Conservation (phyloP, 2,329 filamentous ascomycete genomes). For the Graphiopsis chlorocephala region DNA sequence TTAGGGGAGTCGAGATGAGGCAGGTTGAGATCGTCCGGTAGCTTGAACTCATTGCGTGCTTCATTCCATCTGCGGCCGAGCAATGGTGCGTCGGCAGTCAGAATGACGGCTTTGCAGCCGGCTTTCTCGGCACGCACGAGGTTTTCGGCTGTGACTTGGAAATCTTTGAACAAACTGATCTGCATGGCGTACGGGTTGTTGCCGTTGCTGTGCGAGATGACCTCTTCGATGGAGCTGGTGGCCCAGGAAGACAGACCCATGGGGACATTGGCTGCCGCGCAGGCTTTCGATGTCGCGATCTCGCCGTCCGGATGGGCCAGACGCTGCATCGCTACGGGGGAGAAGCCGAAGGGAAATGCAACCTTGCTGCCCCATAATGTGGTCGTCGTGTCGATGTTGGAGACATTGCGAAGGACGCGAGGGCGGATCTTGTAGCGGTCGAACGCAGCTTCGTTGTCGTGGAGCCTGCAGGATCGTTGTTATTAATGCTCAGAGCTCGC, state of each 20-base stretch:
- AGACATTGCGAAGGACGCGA: conserved; percentile 41
- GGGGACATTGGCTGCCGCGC: conserved; percentile 28
- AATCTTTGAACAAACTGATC: conserved; percentile 54
- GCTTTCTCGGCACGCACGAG: conserved; percentile 19
- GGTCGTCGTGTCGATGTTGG: conserved; percentile 40
- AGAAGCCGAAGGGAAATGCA: conserved; percentile 21
- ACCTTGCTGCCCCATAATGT: conserved; percentile 46
- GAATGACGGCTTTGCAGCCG: not conserved
- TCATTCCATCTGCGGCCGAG: not conserved
- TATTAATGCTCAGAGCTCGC: not conserved
- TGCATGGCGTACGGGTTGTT: conserved; percentile 53
- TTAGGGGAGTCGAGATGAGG: not conserved
- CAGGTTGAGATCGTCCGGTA: not conserved
- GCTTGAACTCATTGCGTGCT: not conserved
- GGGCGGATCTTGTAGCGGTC: conserved; percentile 43
- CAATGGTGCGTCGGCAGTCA: not conserved
- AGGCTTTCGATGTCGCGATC: conserved; percentile 30
- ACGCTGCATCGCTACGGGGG: not conserved
- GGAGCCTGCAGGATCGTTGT: conserved; percentile 31
- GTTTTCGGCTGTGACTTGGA: conserved; percentile 47
- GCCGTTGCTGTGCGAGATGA: conserved; percentile 39
- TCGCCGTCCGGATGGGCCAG: not conserved
- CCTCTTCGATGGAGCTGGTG: conserved; percentile 50
- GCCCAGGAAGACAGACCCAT: conserved; percentile 53
- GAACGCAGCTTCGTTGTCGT: conserved; percentile 54